Base-by-base conservation (phyloP, 2,329 filamentous ascomycete genomes). In the Penicillium sp. region DNA sequence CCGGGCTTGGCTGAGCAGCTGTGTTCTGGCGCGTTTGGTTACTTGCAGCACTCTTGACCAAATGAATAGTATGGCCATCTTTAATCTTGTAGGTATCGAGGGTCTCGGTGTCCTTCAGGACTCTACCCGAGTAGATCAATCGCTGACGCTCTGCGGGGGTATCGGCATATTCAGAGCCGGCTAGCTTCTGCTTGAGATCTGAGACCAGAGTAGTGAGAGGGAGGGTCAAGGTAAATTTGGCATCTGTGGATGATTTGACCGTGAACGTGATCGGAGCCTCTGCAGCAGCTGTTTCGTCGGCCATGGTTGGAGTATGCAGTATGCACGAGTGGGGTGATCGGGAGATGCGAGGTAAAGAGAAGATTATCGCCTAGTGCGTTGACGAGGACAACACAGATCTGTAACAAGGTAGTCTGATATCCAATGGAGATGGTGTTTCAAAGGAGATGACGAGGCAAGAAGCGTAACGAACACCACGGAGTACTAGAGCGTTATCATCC, bases 11-110 rank as follows among this genome's bases (percentile, higher is more conserved):
- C 64, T 82, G 80, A 56, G 74, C 77, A 18, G 82, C 75, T 52
- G 79, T 81, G 59, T 81, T 81, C 65, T 83, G 82, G 53, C 81
- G 80, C 58, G 81, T 49, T 50, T 63, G 82, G 67, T 95, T 96
- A 82, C 92, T 97, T 56, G 90, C 89, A 42, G 94, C 93, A 71
- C 92, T 95, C 81, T 96, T 97, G 67, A 99, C 94, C 67, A 99
- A 84, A 74, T 99, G 94, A 64, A 99, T 86, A 16, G 93, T 97
- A 75, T 97, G 94, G 60, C 92, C 92, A 61, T 90, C 83, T 81
- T 97, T 97, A 75, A 99, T 92, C 81, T 97, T 97, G 79, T 95
- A 95, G 53, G 85, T 85, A 60, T 82, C 85, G 41, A 99, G 79
- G 0, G 89, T 87, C 66, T 99, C 93, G 55, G 88, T 86, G 72